Evolutionary conservation across 2,329 filamentous ascomycete species (phyloP), one percentile per base, ranked within the genome.

Genomic region (Diaporthe citrichinensis): DNA sequence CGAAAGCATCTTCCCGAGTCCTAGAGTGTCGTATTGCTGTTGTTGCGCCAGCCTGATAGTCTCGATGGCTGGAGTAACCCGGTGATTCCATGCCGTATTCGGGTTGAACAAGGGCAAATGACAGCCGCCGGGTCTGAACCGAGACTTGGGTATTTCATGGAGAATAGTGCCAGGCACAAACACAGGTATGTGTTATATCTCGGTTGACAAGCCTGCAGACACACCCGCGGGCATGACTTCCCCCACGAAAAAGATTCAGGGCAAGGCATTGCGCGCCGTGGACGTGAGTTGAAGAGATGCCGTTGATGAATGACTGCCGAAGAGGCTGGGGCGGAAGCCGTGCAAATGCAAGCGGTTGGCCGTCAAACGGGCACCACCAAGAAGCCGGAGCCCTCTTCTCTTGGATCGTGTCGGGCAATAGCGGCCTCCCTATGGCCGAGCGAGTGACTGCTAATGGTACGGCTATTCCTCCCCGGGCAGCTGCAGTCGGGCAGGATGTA

Each of bases 1-100:
- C 72, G 31, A 68, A 55, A 10, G 59, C 59, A 44, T 41, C 31
- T 23, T 20, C 23, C 72, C 72, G 59, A 49, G 72, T 68, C 72
- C 61, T 49, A 34, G 6, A 39, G 36, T 34, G 36, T 59, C 57
- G 73, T 74, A 34, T 61, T 25, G 53, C 71, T 65, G 41, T 49
- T 28, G 34, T 62, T 55, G 36, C 14, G 34, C 20, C 34, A 41
- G 46, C 15, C 71, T 15, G 14, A 15, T 4, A n/a, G 14, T 4
- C 36, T 25, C 23, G 39, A 65, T 58, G 12, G 65, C 15, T 23
- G 49, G 20, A 17, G 34, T 23, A 53, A 15, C 34, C 14, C 7
- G 46, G 6, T 25, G 15, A 25, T 36, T 25, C 46, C 31, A 53
- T 25, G 44, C 23, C 8, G 23, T 46, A 3, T 14, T 31, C 20